Base-by-base conservation (phyloP, 2,329 filamentous ascomycete species). In the Zopfia rhizophila region DNA sequence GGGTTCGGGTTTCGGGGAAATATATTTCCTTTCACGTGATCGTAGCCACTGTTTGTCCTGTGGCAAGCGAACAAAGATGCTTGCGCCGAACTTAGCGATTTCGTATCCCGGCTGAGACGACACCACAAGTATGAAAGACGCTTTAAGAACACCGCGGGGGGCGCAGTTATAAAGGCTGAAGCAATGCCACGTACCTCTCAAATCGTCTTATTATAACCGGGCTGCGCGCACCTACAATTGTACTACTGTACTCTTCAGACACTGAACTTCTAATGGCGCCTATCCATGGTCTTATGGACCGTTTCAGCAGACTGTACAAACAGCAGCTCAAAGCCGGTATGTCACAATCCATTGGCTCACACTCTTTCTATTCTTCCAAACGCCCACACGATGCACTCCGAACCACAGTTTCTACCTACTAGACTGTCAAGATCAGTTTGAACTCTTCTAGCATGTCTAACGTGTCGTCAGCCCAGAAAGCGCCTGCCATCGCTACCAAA, bases 251-350 rank as follows among this genome's bases (percentile, higher is more conserved):
- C 52, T 36, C 38, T 48, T 48, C 45, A 44, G 40, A 45, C 48
- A 47, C 24, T 24, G 21, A 38, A 2, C 3, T 37, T 43, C 29
- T 28, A 40, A 72, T 72, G 69, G 60, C 69, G 52, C 72, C 70
- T 47, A 60, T 57, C 48, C 60, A 54, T 41, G 56, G 53, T 50
- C 65, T 70, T 54, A 59, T 57, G 32, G 54, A 66, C 42, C 52
- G 64, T 59, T 60, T 73, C 60, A 68, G 56, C 54, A 54, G 58
- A 28, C 40, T 70, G 56, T 67, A 64, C 55, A 54, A 61, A 51
- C 52, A 61, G 45, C 57, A 65, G 51, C 42, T 66, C 60, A 66
- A 71, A 65, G 61, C 66, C 59, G 63, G 71, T 72, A 65, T 63
- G 70, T 69, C 42, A 30, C 46, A 28, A 58, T 65, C 54, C 57